phyloP scores from a whole-genome alignment of 1,139 yeast species.

The Yamadazyma sp. region DNA sequence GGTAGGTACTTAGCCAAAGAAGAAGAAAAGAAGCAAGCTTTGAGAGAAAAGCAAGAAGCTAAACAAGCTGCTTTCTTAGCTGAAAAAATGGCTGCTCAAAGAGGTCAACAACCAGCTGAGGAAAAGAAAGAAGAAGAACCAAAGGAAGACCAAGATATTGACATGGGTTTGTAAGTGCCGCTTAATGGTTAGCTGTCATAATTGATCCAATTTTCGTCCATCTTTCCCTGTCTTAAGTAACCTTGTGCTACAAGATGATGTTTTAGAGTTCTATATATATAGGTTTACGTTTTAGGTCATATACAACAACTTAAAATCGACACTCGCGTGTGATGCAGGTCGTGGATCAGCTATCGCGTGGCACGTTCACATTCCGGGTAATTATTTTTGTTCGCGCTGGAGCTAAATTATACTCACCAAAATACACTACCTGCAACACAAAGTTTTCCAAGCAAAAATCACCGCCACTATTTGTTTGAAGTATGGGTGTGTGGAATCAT shows the following conservation, averaged over 20 bases:
- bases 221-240: not conserved
- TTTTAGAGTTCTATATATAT: constrained; percentile 1
- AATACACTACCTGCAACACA: not conserved
- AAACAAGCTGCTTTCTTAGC: constrained; percentile 85
- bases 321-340: too few species aligned
- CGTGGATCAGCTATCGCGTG: constrained; percentile 3
- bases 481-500: constrained; percentile 7
- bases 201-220: not conserved
- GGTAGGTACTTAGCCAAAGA: constrained; percentile 94
- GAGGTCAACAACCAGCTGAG: constrained; percentile 47
- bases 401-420: not conserved
- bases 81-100: constrained; percentile 84
- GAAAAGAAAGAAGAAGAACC: constrained; percentile 23
- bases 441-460: not conserved
- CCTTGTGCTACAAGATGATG: not conserved
- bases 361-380: constrained; percentile 5
- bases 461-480: not conserved
- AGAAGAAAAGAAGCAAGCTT: constrained; percentile 92
- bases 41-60: constrained; percentile 85
- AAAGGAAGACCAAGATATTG: constrained; percentile 36
- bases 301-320: not conserved
- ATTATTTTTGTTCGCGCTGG: not conserved
- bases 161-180: constrained; percentile 30
- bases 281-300: not conserved
- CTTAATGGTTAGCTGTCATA: not conserved